These are phyloP conservation scores for Mycena galericulata DNA, from an alignment of 768 basidiomycete genomes.

Conservation along the genomic window DNA sequence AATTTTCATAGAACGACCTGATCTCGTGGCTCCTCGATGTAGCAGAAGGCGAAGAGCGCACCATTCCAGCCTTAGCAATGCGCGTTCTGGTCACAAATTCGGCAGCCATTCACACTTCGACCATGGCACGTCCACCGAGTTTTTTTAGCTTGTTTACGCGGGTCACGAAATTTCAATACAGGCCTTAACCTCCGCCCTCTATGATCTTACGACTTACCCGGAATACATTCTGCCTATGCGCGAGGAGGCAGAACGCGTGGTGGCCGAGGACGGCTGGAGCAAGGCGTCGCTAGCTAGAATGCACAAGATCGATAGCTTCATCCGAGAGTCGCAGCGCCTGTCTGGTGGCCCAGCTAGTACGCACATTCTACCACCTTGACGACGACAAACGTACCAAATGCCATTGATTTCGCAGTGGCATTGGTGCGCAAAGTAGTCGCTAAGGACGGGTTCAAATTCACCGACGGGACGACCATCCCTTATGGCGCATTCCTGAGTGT, in stretches of 20 bases:
- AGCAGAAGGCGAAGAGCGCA: slow-evolving; percentile 9
- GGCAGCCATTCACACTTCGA: slow-evolving; percentile 3
- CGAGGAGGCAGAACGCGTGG: slow-evolving; percentile 10
- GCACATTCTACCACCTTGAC: no score
- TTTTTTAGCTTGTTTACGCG: neutral
- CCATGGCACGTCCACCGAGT: neutral
- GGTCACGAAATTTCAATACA: neutral
- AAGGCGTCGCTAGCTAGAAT: neutral
- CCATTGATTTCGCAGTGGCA: no score
- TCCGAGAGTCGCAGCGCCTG: slow-evolving; percentile 6
- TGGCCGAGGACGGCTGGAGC: slow-evolving; percentile 3
- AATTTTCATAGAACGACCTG: neutral
- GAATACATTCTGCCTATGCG: neutral
- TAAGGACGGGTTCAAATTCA: slow-evolving; percentile 51
- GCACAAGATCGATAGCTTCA: slow-evolving; percentile 18
- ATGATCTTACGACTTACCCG: no score
- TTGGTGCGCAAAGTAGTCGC: slow-evolving; percentile 35
- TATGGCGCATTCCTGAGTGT: slow-evolving; percentile 42
- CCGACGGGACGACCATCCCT: slow-evolving; percentile 50
- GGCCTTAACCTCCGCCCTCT: slow-evolving; percentile 22
- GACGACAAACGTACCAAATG: no score
- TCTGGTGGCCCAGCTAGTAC: no score
- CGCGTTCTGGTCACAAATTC: neutral
- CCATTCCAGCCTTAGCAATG: neutral
- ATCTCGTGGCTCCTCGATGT: slow-evolving; percentile 13